Evolutionary conservation across 2,329 filamentous ascomycete species (phyloP).

Genomic region (Fusarium subtropicale): DNA sequence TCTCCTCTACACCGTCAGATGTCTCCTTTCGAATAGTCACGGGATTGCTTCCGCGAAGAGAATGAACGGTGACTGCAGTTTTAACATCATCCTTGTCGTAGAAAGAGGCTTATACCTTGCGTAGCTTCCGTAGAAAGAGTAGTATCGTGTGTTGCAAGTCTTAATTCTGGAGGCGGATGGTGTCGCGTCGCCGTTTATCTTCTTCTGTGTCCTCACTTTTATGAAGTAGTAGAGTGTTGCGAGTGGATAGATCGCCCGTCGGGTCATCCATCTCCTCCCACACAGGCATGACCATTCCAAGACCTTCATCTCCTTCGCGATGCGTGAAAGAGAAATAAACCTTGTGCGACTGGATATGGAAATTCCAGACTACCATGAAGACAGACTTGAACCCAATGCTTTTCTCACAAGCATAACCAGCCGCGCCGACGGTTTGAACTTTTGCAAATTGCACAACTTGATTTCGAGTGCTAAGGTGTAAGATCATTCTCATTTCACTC

Average conservation of each 20-base stretch:
- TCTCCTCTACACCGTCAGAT: background rate
- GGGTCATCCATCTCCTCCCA: slow-evolving; percentile 51
- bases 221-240: slow-evolving; percentile 55
- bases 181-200: slow-evolving; percentile 33
- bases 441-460: slow-evolving; percentile 59
- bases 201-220: slow-evolving; percentile 38
- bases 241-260: slow-evolving; percentile 43
- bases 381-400: slow-evolving; percentile 65
- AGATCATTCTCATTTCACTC: slow-evolving; percentile 66
- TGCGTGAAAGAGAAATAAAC: slow-evolving; percentile 60
- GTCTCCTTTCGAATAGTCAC: slow-evolving; percentile 19
- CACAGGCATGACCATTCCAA: slow-evolving; percentile 63
- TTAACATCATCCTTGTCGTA: slow-evolving; percentile 37
- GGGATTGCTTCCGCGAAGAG: slow-evolving; percentile 19
- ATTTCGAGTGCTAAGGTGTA: slow-evolving; percentile 54
- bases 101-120: slow-evolving; percentile 49
- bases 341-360: slow-evolving; percentile 57
- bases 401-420: slow-evolving; percentile 62
- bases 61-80: slow-evolving; percentile 18
- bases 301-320: slow-evolving; percentile 54
- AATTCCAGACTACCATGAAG: slow-evolving; percentile 59
- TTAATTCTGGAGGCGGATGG: slow-evolving; percentile 51
- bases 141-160: slow-evolving; percentile 55
- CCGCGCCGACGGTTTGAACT: slow-evolving; percentile 58
- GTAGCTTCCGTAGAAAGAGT: slow-evolving; percentile 58